A percentile compares a stretch with the other conserved stretches of the same genome.
Conservation (phyloP, 495 filamentous ascomycete species). For the Neurospora africana region DNA sequence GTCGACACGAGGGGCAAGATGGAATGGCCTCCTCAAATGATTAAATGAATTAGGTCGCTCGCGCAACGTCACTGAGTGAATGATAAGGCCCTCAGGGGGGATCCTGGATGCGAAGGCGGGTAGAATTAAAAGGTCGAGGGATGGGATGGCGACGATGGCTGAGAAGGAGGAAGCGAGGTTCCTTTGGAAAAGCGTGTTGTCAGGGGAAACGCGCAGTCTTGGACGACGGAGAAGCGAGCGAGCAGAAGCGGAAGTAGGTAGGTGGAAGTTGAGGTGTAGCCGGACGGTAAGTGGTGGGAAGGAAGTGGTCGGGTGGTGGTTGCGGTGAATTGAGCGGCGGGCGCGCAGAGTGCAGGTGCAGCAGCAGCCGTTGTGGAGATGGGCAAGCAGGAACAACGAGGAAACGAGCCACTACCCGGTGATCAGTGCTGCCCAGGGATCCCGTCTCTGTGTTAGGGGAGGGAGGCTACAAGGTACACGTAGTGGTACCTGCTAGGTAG, state of each 20-base stretch:
- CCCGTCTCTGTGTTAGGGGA: background rate
- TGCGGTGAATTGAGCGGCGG: background rate
- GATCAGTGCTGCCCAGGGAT: background rate
- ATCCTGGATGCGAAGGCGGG: background rate
- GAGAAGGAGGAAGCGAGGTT: background rate
- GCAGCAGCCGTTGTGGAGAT: background rate
- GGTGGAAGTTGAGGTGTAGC: background rate
- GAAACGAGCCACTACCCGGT: background rate
- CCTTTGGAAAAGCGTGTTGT: background rate
- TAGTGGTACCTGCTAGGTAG: background rate
- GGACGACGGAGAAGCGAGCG: background rate
- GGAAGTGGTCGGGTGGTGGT: background rate
- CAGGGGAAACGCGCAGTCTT: background rate
- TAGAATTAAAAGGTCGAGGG: background rate
- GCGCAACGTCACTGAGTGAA: background rate
- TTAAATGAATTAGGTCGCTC: background rate
- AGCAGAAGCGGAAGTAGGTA: background rate
- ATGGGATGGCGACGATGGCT: background rate
- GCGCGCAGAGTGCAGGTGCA: background rate
- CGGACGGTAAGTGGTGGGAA: background rate
- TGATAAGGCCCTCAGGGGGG: background rate
- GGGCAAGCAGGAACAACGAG: background rate
- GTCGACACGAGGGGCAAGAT: background rate
- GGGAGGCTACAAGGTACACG: background rate
- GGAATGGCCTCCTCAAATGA: background rate